Evolutionary conservation across 495 filamentous ascomycete species (phyloP).

Genomic region (Penicillium herquei): DNA sequence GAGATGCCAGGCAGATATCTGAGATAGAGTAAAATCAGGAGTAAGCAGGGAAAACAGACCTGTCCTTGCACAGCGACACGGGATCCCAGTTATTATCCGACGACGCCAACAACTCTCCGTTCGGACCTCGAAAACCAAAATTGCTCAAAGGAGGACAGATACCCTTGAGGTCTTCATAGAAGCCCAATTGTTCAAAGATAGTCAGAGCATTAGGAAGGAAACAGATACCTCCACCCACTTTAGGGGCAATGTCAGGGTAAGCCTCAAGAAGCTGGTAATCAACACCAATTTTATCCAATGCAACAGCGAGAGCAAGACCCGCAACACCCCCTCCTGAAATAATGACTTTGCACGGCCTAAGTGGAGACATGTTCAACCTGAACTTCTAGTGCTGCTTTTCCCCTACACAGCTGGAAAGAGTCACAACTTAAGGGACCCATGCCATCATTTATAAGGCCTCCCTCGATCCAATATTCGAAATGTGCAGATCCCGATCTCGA

Average conservation of each 20-base stretch:
- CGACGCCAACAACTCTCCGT: background rate
- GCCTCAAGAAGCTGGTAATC: slow-evolving; percentile 21
- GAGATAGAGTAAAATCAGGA: too few species aligned
- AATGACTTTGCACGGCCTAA: slow-evolving; percentile 25
- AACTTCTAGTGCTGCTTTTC: background rate
- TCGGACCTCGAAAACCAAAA: background rate
- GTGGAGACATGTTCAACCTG: slow-evolving; percentile 2
- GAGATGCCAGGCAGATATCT: background rate
- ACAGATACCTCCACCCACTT: slow-evolving; percentile 14
- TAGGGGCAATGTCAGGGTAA: slow-evolving; percentile 1
- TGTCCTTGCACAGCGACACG: background rate
- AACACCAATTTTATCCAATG: slow-evolving; percentile 10
- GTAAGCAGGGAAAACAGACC: background rate
- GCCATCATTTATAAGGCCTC: too few species aligned
- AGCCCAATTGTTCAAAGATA: slow-evolving; percentile 20
- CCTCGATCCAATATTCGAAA: too few species aligned
- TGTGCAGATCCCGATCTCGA: too few species aligned
- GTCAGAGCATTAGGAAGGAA: slow-evolving; percentile 13
- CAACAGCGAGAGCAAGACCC: slow-evolving; percentile 30
- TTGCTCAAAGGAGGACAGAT: background rate
- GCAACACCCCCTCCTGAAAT: slow-evolving; percentile 49
- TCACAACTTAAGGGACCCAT: too few species aligned
- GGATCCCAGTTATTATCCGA: background rate
- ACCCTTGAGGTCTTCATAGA: background rate
- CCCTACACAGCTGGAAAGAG: background rate